phyloP scores from a whole-genome alignment of 805 yeast genomes.

The Cyberlindnera japonica region DNA sequence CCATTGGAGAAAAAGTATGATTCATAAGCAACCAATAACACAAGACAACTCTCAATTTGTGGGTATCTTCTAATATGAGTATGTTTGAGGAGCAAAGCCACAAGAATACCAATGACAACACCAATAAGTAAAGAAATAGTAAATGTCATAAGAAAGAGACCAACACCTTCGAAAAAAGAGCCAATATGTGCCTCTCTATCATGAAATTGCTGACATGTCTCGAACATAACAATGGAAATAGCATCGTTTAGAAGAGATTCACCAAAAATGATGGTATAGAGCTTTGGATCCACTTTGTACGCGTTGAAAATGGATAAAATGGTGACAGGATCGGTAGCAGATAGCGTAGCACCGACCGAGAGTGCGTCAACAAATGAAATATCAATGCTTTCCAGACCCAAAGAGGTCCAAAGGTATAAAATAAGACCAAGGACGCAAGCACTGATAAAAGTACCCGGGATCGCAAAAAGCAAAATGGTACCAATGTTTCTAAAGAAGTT shows the following conservation, averaged over 20 bases:
- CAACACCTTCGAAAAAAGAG: conserved; percentile 89
- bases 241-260: conserved; percentile 96
- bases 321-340: conserved; percentile 98
- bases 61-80: conserved; percentile 92
- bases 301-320: conserved; percentile 94
- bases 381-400: conserved; percentile 84
- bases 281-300: conserved; percentile 95
- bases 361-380: conserved; percentile 96
- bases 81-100: conserved; percentile 87
- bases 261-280: conserved; percentile 95
- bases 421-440: conserved; percentile 89
- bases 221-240: conserved; percentile 97
- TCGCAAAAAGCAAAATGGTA: conserved; percentile 88
- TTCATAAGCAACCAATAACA: conserved; percentile 86
- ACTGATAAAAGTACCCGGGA: conserved; percentile 93
- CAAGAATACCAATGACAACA: conserved; percentile 77
- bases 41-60: conserved; percentile 94
- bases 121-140: conserved; percentile 90
- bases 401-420: conserved; percentile 81
- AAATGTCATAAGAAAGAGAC: conserved; percentile 89
- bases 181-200: conserved; percentile 75
- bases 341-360: conserved; percentile 95
- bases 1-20: conserved; percentile 98
- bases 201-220: conserved; percentile 94
- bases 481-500: conserved; percentile 92